Base-by-base conservation (phyloP, 2,329 filamentous ascomycete species). In the Pseudogymnoascus sp. region DNA sequence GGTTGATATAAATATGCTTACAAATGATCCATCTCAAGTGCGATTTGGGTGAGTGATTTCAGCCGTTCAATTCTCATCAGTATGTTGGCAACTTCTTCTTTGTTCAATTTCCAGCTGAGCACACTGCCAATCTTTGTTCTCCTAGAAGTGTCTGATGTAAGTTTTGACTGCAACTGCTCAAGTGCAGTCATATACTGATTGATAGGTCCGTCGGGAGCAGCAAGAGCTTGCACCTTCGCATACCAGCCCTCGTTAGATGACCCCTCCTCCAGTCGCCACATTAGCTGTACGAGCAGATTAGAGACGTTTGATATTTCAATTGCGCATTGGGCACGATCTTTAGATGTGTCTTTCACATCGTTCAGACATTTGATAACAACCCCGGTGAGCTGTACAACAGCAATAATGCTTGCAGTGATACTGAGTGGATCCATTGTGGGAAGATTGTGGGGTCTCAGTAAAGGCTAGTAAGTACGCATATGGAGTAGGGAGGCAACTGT, bases 261-360 rank as follows among this genome's bases (percentile, higher is more conserved):
- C 20, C 4, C 41, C 14, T 43, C 39, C 2, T 22, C 11, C 3
- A 43, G 39, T 18, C 18, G 39, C 18, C 7, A 43, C 18, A 14
- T 43, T 7, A 43, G 1, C 4, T 6, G 4, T 7, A 43, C 11
- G 39, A 43, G 39, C 2, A 60, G 36, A 60, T 16, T 12, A 20
- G 25, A 60, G 22, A 25, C 18, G 14, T 50, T 47, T 60, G 22
- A 60, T 25, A 28, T 30, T 28, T 61, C 47, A 1, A 22, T 18
- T n/a, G 30, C 36, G 22, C 35, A 35, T 33, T 4, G 18, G 5
- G 18, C 14, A 58, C 41, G 33, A 9, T 57, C 59, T 12, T 57
- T 57, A 2, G 59, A 28, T 20, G 41, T 35, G 35, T 6, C 59
- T 58, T 61, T 57, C 12, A 61, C 16, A 20, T 58, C 30, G 25